Percentiles rank a stretch among this genome's conserved stretches.
Evolutionary conservation across 306 rosid species (phyloP).

Genomic region (Amphicarpaea edgeworthii): DNA sequence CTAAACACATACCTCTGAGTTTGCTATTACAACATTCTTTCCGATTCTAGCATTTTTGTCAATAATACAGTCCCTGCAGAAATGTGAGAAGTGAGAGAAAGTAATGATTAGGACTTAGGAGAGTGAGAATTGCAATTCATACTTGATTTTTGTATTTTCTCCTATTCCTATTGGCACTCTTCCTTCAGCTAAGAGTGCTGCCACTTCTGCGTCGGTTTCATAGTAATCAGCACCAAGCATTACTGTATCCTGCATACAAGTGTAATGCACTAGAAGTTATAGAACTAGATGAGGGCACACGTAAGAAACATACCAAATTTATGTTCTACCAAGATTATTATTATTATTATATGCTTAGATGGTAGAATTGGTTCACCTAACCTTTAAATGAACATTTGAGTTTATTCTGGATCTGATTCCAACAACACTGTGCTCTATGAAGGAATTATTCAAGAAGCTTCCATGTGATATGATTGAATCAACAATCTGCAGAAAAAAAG

Average conservation of each 20-base stretch:
- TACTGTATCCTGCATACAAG: slow-evolving; percentile 79
- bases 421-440: slow-evolving; percentile 90
- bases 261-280: background rate
- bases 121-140: slow-evolving; percentile 36
- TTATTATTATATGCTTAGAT: background rate
- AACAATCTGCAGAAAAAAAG: slow-evolving; percentile 68
- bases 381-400: slow-evolving; percentile 86
- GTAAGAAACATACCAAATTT: background rate
- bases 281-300: background rate
- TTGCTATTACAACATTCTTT: slow-evolving; percentile 77
- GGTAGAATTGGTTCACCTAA: slow-evolving; percentile 43
- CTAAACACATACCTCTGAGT: slow-evolving; percentile 68
- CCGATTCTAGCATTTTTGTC: slow-evolving; percentile 96
- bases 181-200: slow-evolving; percentile 78
- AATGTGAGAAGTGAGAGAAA: slow-evolving; percentile 35
- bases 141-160: slow-evolving; percentile 87
- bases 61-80: slow-evolving; percentile 84
- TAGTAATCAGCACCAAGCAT: slow-evolving; percentile 97
- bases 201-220: slow-evolving; percentile 73
- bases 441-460: slow-evolving; percentile 78
- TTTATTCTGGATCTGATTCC: slow-evolving; percentile 92
- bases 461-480: slow-evolving; percentile 94
- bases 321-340: background rate
- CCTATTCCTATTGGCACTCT: slow-evolving; percentile 92
- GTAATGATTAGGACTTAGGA: slow-evolving; percentile 8